These are phyloP conservation scores for Uronychia binucleata DNA, from an alignment of 73 alveolate genomes.

Conservation along the genomic window DNA sequence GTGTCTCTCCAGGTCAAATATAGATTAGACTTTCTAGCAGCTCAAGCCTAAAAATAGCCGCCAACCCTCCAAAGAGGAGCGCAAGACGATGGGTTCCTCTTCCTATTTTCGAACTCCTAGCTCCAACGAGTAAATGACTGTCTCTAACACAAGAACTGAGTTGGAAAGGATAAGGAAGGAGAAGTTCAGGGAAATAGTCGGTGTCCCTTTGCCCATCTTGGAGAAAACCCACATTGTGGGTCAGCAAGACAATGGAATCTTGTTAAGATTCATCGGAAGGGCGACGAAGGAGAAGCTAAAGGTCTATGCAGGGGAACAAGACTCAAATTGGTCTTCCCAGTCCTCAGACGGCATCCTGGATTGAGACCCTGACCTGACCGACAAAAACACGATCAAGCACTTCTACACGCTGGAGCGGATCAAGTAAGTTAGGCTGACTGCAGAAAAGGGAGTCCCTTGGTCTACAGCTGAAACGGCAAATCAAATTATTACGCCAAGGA, in stretches of 20 bases:
- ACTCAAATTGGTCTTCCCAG: neutral
- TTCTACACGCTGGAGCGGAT: neutral
- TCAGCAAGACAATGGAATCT: neutral
- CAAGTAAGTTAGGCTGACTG: neutral
- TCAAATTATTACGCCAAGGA: conserved; percentile 24
- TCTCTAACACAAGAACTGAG: neutral
- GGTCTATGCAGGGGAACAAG: neutral
- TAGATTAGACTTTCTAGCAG: too few relatives aligned
- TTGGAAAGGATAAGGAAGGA: neutral
- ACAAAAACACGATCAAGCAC: neutral
- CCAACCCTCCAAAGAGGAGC: too few relatives aligned
- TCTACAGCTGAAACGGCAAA: conserved; percentile 45
- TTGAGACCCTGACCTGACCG: neutral
- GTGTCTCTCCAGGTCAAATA: too few relatives aligned
- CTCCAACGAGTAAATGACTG: too few relatives aligned
- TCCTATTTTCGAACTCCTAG: too few relatives aligned
- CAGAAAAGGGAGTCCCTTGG: conserved; percentile 30
- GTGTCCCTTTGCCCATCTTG: neutral
- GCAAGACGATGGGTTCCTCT: too few relatives aligned
- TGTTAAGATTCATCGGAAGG: neutral
- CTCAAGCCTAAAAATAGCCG: too few relatives aligned
- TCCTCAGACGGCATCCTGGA: neutral
- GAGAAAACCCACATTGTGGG: neutral
- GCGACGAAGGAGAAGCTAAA: neutral
- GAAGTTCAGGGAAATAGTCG: neutral